Evolutionary conservation across 345 rosid genomes (phyloP).

Genomic region (Melaleuca alternifolia): DNA sequence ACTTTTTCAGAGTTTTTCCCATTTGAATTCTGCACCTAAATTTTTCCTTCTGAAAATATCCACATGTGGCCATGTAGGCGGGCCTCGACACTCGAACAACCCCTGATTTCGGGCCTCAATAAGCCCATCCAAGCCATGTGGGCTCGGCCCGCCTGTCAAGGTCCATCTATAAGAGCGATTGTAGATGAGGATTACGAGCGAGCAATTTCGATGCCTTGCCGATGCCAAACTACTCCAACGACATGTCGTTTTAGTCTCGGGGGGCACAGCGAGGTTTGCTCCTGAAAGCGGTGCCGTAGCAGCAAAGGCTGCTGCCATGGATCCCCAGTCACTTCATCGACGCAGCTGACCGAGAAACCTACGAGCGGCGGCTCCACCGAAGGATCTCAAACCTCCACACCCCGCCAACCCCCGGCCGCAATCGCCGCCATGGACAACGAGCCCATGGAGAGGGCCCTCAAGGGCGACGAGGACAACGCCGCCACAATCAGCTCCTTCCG

Average conservation of each 20-base stretch:
- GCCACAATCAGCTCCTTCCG: constrained; percentile 52
- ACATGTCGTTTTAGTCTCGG: neutral
- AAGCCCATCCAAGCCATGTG: neutral
- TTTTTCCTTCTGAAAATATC: neutral
- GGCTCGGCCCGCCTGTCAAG: neutral
- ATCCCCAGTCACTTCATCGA: neutral
- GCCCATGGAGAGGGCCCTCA: constrained; percentile 7
- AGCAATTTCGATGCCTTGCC: neutral
- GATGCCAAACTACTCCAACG: neutral
- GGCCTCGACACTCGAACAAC: too few species aligned
- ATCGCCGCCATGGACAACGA: constrained; percentile 16
- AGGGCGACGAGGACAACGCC: constrained; percentile 11
- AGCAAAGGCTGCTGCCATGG: neutral
- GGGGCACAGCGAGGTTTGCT: neutral
- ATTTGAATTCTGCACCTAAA: neutral
- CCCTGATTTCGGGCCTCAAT: neutral
- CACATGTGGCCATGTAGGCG: neutral
- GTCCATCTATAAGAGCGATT: neutral
- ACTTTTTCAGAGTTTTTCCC: neutral
- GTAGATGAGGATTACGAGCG: too few species aligned
- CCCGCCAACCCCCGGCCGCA: neutral
- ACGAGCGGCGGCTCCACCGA: neutral
- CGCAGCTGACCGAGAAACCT: neutral
- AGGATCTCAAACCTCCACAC: neutral
- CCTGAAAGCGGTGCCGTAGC: neutral